Evolutionary conservation across 441 rosid genomes (phyloP).

Genomic region (Manihot esculenta): DNA sequence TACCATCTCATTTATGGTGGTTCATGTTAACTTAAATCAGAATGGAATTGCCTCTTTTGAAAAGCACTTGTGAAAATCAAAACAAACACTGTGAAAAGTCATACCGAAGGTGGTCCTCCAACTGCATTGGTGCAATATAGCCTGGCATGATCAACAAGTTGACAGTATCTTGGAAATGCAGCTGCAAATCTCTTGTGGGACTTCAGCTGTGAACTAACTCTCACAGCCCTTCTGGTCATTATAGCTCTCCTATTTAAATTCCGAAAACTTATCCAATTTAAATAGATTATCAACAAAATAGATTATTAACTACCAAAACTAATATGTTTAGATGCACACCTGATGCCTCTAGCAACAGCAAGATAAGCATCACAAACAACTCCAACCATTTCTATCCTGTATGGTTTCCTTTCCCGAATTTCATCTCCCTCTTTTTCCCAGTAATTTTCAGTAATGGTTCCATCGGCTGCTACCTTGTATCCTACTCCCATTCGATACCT

Average conservation of each 20-base stretch:
- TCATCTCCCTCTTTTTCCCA: conserved; percentile 56
- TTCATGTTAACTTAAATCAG: too few species aligned
- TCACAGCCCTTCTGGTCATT: conserved; percentile 66
- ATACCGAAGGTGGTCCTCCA: conserved; percentile 68
- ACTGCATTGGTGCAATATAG: conserved; percentile 68
- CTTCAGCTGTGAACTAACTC: conserved; percentile 67
- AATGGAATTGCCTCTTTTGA: too few species aligned
- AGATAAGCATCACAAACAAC: conserved; percentile 89
- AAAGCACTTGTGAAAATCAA: too few species aligned
- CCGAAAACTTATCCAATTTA: neutral
- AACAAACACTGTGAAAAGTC: neutral
- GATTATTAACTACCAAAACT: too few species aligned
- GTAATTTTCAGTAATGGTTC: conserved; percentile 58
- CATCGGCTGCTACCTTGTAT: conserved; percentile 61
- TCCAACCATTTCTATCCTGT: conserved; percentile 74
- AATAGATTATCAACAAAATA: neutral
- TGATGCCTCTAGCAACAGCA: conserved; percentile 86
- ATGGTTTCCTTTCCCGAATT: conserved; percentile 48
- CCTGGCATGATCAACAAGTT: conserved; percentile 71
- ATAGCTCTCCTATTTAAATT: conserved; percentile 65
- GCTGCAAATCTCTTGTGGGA: conserved; percentile 82
- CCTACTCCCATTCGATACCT: conserved; percentile 81
- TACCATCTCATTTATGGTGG: too few species aligned
- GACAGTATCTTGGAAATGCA: conserved; percentile 64
- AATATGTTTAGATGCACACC: conserved; percentile 34